A percentile compares a stretch with the other conserved stretches of the same genome.
phyloP scores from a whole-genome alignment of 768 basidiomycete genomes.

The Tylopilus sp. region DNA sequence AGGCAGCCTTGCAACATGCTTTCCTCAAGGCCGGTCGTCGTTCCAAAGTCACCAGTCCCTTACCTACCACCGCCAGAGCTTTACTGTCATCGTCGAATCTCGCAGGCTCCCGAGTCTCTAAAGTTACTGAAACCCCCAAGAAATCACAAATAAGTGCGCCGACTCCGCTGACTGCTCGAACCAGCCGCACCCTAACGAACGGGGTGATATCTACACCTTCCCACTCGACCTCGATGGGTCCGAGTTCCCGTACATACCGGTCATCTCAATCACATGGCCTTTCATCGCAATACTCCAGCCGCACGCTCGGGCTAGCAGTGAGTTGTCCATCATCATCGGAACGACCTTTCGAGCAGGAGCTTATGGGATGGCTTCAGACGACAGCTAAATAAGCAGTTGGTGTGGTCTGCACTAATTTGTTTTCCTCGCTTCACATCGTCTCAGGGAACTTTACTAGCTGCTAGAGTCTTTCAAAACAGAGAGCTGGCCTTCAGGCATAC shows the following conservation, averaged over 20 bases:
- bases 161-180: slow-evolving; percentile 80
- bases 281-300: slow-evolving; percentile 71
- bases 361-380: slow-evolving; percentile 37
- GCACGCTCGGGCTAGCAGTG: slow-evolving; percentile 70
- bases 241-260: slow-evolving; percentile 63
- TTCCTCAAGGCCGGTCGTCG: slow-evolving; percentile 73
- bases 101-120: slow-evolving; percentile 45
- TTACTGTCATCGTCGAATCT: slow-evolving; percentile 57
- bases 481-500: slow-evolving; percentile 41
- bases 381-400: slow-evolving; percentile 29
- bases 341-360: slow-evolving; percentile 34
- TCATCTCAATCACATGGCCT: slow-evolving; percentile 67
- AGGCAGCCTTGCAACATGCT: slow-evolving; percentile 86
- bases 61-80: slow-evolving; percentile 48
- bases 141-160: slow-evolving; percentile 89
- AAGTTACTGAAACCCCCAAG: slow-evolving; percentile 74
- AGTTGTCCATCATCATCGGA: slow-evolving; percentile 40
- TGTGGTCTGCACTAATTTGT: slow-evolving; percentile 13
- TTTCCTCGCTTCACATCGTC: neutral
- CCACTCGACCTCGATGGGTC: slow-evolving; percentile 54
- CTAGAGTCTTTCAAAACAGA: slow-evolving; percentile 27
- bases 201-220: slow-evolving; percentile 57
- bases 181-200: slow-evolving; percentile 49
- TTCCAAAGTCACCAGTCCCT: slow-evolving; percentile 43
- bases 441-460: slow-evolving; percentile 22